These are phyloP conservation scores for Kalanchoe fedtschenkoi DNA, from an alignment of 164 flowering plant genomes.

Conservation along the genomic window DNA sequence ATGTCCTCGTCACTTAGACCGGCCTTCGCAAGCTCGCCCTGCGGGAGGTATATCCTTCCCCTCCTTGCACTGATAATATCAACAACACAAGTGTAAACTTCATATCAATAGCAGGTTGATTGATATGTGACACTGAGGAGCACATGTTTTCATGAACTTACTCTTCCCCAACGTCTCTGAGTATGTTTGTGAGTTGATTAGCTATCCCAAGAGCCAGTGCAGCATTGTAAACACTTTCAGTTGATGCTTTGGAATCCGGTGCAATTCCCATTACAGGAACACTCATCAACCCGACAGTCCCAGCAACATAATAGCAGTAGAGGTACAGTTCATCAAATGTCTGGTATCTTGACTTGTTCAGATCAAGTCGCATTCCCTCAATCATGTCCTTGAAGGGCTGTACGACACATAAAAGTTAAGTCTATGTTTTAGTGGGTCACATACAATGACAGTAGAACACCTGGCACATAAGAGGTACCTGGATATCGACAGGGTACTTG, in stretches of 20 bases:
- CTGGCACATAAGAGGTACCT: constrained; percentile 23
- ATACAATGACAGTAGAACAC: not conserved
- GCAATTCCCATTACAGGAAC: constrained; percentile 90
- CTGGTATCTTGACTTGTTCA: constrained; percentile 70
- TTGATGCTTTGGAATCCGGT: constrained; percentile 60
- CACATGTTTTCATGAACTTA: constrained; percentile 23
- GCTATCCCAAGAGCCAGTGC: constrained; percentile 81
- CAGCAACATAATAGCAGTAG: constrained; percentile 90
- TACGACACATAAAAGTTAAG: constrained; percentile 8
- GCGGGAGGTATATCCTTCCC: constrained; percentile 77
- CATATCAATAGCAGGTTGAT: not conserved
- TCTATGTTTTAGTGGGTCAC: not conserved
- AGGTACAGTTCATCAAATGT: constrained; percentile 84
- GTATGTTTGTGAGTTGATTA: constrained; percentile 90
- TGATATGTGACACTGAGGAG: not conserved
- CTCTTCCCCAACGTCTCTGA: constrained; percentile 95
- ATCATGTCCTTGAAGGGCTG: constrained; percentile 97
- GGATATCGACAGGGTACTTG: constrained; percentile 79
- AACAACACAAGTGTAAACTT: not conserved
- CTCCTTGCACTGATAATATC: constrained; percentile 48
- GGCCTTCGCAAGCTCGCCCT: constrained; percentile 74
- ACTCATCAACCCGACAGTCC: constrained; percentile 91
- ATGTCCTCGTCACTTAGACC: constrained; percentile 82
- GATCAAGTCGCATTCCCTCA: constrained; percentile 92
- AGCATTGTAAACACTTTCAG: constrained; percentile 70